Base-by-base conservation (phyloP, 768 basidiomycete species). In the Cyclocybe cylindracea region DNA sequence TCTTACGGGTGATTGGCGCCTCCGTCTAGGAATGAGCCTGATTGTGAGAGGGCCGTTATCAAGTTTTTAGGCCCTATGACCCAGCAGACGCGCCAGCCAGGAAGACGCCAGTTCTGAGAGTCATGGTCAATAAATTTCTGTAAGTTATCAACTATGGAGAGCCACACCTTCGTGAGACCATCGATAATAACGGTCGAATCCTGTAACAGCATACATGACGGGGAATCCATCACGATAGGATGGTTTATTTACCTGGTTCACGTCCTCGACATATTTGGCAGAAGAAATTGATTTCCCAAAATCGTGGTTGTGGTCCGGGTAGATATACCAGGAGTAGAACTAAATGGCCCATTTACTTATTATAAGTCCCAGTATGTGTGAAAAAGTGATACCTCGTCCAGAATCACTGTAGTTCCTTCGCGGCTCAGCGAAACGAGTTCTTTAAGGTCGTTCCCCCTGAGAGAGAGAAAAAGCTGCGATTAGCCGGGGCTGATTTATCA, bases 291-390 rank as follows among this genome's bases (percentile, higher is more conserved):
- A 86, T 54, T 84, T 83, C 11, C 93, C 94, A 50, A 78, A 78
- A 54, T 93, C 89, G 47, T 78, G 73, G 10, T 84, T 83, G 51
- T 83, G 70, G 40, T 95, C 90, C 9, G 87, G 91, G 66, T 95
- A 96, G 48, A 93, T 87, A 66, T 96, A 95, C 92, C 94, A 96
- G 8, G 90, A 92, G 64, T 97, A 96, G 70, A 95, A 94, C 86
- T 95, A 40, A 24, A 24, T 24, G 5, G 24, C 5, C 5, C 24
- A 24, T 24, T 24, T 41, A 47, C 24, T 46, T 24, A 47, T 48
- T 24, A 38, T 39, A 4, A 41, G 4, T 10, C 4, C n/a, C 33
- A 40, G 42, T 31, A 39, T 11, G 32, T 34, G 39, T 35, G 14
- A 24, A 18, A 33, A 6, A 24, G 31, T 33, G 10, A 34, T 59